Percentiles rank a stretch among this genome's conserved stretches.
These are phyloP conservation scores for Tulasnella sp. DNA, from an alignment of 768 basidiomycete genomes.

Conservation along the genomic window DNA sequence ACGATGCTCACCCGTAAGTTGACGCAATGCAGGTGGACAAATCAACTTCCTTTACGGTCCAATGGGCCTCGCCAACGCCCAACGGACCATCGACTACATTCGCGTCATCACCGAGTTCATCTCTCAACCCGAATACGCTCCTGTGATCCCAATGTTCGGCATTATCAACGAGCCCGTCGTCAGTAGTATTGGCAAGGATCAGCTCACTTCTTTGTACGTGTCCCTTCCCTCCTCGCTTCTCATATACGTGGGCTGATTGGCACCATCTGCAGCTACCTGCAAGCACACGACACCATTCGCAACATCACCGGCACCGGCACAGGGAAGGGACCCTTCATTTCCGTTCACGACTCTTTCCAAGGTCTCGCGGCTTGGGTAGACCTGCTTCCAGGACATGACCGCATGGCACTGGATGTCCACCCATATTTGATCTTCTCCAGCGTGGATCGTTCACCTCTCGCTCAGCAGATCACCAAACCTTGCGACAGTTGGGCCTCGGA, in stretches of 20 bases:
- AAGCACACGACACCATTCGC: constrained; percentile 81
- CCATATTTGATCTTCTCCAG: constrained; percentile 74
- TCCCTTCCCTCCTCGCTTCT: not conserved
- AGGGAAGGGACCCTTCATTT: constrained; percentile 81
- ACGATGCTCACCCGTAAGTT: not conserved
- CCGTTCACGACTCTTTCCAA: constrained; percentile 85
- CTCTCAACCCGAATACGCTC: constrained; percentile 48
- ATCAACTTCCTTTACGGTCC: constrained; percentile 79
- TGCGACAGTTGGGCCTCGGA: constrained; percentile 66
- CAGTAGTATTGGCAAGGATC: constrained; percentile 37
- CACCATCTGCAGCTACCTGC: constrained; percentile 56
- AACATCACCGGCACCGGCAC: constrained; percentile 71
- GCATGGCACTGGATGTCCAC: constrained; percentile 76
- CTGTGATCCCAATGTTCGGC: constrained; percentile 82
- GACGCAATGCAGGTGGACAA: constrained; percentile 46
- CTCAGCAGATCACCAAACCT: constrained; percentile 55
- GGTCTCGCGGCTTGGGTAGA: constrained; percentile 60
- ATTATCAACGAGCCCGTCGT: constrained; percentile 77
- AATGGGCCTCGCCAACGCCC: constrained; percentile 94
- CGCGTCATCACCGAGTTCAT: constrained; percentile 90
- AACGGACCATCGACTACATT: constrained; percentile 84
- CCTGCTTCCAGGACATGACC: constrained; percentile 76
- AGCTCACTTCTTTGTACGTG: constrained; percentile 38
- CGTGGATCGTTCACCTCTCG: constrained; percentile 62
- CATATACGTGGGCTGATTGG: not conserved